Evolutionary conservation across 345 rosid genomes (phyloP).

Genomic region (Camelina hispida): DNA sequence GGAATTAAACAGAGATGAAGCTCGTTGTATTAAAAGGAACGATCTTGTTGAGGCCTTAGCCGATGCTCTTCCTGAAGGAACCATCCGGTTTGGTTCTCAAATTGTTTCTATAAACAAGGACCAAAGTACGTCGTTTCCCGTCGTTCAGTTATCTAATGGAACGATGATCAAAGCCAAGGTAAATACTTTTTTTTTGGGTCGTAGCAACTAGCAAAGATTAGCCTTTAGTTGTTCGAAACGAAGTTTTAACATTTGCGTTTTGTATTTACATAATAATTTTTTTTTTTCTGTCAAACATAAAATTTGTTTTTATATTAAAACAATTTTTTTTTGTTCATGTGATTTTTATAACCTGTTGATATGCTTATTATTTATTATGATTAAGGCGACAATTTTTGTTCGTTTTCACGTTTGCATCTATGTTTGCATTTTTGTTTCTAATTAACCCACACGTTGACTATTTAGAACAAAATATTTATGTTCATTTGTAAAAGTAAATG

Average conservation of each 20-base stretch:
- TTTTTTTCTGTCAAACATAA: background rate
- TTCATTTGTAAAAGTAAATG: background rate
- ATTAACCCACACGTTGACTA: too few species aligned
- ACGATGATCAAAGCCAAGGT: constrained; percentile 43
- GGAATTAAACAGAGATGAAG: constrained; percentile 37
- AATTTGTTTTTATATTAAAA: too few species aligned
- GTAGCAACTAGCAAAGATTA: background rate
- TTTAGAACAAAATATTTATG: background rate
- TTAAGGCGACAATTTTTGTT: too few species aligned
- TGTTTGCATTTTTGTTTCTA: too few species aligned
- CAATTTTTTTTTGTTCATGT: too few species aligned
- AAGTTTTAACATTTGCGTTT: background rate
- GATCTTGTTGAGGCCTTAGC: constrained; percentile 47
- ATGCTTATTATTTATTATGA: too few species aligned
- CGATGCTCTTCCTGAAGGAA: constrained; percentile 41
- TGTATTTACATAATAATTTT: background rate
- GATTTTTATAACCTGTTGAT: too few species aligned
- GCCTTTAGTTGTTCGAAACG: background rate
- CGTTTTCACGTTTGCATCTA: too few species aligned
- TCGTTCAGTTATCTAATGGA: constrained; percentile 36
- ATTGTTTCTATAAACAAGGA: constrained; percentile 35
- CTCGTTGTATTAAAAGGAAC: constrained; percentile 43
- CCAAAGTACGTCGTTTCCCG: constrained; percentile 32
- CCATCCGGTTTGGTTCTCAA: constrained; percentile 40
- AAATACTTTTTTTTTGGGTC: background rate